Evolutionary conservation across 2,329 filamentous ascomycete species (phyloP).

Genomic region (Ilyonectria destructans): DNA sequence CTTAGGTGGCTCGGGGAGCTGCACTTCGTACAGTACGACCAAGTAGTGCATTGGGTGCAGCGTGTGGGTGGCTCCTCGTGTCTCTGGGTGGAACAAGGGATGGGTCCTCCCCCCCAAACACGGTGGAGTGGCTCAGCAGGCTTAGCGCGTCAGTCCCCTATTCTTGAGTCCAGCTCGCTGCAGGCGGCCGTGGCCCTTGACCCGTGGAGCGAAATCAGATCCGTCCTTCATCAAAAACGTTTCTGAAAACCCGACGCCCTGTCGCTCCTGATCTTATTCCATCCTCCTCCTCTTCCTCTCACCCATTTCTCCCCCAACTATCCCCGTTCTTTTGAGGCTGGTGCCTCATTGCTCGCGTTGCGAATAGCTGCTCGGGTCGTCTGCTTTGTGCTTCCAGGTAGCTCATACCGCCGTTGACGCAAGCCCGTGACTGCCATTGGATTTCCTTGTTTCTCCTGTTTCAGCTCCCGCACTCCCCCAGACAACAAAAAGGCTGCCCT

Average conservation of each 20-base stretch:
- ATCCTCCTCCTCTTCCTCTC: slow-evolving; percentile 46
- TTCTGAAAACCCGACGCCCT: slow-evolving; percentile 45
- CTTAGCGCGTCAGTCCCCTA: slow-evolving; percentile 53
- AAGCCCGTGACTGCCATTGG: slow-evolving; percentile 48
- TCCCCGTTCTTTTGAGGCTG: slow-evolving; percentile 53
- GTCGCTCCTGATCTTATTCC: slow-evolving; percentile 33
- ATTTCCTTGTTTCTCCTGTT: slow-evolving; percentile 48
- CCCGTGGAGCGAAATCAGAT: slow-evolving; percentile 48
- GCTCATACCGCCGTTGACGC: slow-evolving; percentile 38
- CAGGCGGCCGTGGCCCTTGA: slow-evolving; percentile 36
- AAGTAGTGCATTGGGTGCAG: background rate
- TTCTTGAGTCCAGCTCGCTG: slow-evolving; percentile 44
- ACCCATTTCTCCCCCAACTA: slow-evolving; percentile 46
- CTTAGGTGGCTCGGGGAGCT: slow-evolving; percentile 2
- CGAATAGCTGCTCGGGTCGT: slow-evolving; percentile 35
- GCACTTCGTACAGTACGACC: background rate
- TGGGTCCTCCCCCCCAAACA: slow-evolving; percentile 43
- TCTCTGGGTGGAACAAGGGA: slow-evolving; percentile 39
- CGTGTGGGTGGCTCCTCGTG: slow-evolving; percentile 36
- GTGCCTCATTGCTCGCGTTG: slow-evolving; percentile 51
- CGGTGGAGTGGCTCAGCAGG: slow-evolving; percentile 52
- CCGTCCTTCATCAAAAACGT: slow-evolving; percentile 51
- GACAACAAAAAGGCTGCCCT: slow-evolving; percentile 42
- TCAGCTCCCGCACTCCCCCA: slow-evolving; percentile 44
- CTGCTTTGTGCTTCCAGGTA: slow-evolving; percentile 31